Evolutionary conservation across 176 grass and related monocot species (phyloP), one percentile per base, ranked within the genome.

Genomic region (Olyra latifolia): DNA sequence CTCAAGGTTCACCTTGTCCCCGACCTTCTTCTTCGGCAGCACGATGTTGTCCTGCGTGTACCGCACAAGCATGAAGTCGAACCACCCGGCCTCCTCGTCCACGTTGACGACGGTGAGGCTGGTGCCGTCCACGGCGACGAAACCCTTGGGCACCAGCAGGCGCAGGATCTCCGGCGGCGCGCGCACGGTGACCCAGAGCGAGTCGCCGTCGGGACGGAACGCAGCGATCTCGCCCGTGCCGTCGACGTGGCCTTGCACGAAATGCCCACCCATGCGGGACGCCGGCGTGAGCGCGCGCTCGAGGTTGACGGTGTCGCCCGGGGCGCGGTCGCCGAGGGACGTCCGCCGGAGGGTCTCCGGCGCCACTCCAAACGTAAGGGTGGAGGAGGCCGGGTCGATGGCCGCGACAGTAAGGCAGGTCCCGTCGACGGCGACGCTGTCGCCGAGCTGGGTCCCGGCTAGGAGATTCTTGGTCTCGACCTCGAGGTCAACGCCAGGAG

Each of bases 31-130:
- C 77, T 2, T 76, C 0, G 92, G 92, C 75, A 98, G 90, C 45
- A 91, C 90, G 30, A 98, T 85, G 81, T 98, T 98, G 32, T 98
- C 89, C 77, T 98, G 95, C 0, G 90, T 98, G 86, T 98, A 98
- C 48, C 92, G 77, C n/a, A 98, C 92, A 7, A 98, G 83, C 95
- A 94, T 98, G 88, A 98, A 94, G 64, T 98, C 88, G 22, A 98
- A 98, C 88, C 90, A 90, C 6, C 87, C 84, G 0, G 48, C 92
- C 20, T 89, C 80, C 49, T 98, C 95, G 10, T 94, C 74, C 2
- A 98, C 95, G 2, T 81, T 79, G 46, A 94, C 90, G 19, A 98
- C 92, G 5, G 92, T 94, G 38, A 98, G 80, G 74, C 95, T 98
- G 14, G 92, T 87, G 14, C 95, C 95, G 48, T 98, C 95, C 12